phyloP scores from a whole-genome alignment of 2,329 filamentous ascomycete species.

The Alternaria sp. region DNA sequence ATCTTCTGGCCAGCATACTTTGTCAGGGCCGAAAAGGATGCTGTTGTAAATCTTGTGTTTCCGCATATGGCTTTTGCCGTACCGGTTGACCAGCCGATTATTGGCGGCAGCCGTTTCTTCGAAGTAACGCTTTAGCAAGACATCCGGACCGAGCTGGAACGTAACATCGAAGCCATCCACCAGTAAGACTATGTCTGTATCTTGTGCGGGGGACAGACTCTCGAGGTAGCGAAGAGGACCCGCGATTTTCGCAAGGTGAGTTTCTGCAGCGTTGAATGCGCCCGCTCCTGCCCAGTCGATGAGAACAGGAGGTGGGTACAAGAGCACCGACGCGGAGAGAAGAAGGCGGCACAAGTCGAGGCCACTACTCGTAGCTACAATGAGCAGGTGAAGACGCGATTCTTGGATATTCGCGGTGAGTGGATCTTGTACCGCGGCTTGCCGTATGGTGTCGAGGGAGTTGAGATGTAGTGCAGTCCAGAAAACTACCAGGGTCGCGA shows the following conservation, averaged over 20 bases:
- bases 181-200: slow-evolving; percentile 1
- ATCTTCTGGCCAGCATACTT: not conserved
- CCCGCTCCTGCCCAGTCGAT: slow-evolving; percentile 3
- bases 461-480: not conserved
- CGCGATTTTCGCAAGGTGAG: slow-evolving; percentile 2
- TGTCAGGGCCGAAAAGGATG: slow-evolving; percentile 1
- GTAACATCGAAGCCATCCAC: slow-evolving; percentile 1
- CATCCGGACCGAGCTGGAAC: slow-evolving; percentile 1
- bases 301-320: not conserved
- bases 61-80: not conserved
- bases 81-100: not conserved
- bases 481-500: not conserved
- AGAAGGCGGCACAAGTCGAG: slow-evolving; percentile 3
- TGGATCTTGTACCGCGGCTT: not conserved
- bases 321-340: not conserved
- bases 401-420: not conserved
- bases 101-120: not conserved
- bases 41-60: slow-evolving; percentile 3
- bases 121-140: slow-evolving; percentile 2
- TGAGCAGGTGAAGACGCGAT: not conserved
- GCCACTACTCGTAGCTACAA: slow-evolving; percentile 2
- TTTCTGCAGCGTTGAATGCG: not conserved
- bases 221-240: slow-evolving; percentile 2
- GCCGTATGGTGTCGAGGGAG: not conserved
- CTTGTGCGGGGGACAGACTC: not conserved